phyloP scores from a whole-genome alignment of 2,329 filamentous ascomycete species.

The Fusarium sp. region DNA sequence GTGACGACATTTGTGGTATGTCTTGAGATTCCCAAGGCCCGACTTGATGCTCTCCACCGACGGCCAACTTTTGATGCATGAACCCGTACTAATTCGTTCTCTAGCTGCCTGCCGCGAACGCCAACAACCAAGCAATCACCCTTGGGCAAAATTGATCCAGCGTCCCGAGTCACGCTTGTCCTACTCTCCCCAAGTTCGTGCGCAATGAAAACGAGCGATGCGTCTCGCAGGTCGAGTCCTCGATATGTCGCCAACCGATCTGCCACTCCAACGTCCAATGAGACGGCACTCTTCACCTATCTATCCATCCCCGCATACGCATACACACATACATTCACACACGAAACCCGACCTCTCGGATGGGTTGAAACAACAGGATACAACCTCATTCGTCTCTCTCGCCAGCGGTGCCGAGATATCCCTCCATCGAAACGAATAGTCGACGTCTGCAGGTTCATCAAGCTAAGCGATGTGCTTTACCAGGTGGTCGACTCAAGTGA shows the following conservation, averaged over 20 bases:
- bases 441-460: slow-evolving; percentile 15
- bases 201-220: slow-evolving; percentile 35
- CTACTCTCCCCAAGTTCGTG: slow-evolving; percentile 43
- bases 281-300: slow-evolving; percentile 14
- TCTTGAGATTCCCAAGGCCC: slow-evolving; percentile 25
- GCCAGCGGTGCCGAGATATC: not conserved
- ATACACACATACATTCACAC: not conserved
- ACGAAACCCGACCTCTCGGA: slow-evolving; percentile 21
- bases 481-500: slow-evolving; percentile 24
- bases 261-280: slow-evolving; percentile 3
- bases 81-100: slow-evolving; percentile 32
- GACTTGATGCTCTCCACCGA: slow-evolving; percentile 5
- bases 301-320: slow-evolving; percentile 4
- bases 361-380: slow-evolving; percentile 19
- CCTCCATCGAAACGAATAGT: slow-evolving; percentile 6
- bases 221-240: slow-evolving; percentile 15
- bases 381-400: slow-evolving; percentile 10
- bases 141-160: slow-evolving; percentile 52
- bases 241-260: slow-evolving; percentile 25
- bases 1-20: slow-evolving; percentile 58
- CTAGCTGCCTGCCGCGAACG: slow-evolving; percentile 53
- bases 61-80: slow-evolving; percentile 2
- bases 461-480: slow-evolving; percentile 15
- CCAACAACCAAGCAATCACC: slow-evolving; percentile 50
- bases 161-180: slow-evolving; percentile 45